Conservation (phyloP, 2,329 filamentous ascomycete genomes). For the Metarhizium brunneum region DNA sequence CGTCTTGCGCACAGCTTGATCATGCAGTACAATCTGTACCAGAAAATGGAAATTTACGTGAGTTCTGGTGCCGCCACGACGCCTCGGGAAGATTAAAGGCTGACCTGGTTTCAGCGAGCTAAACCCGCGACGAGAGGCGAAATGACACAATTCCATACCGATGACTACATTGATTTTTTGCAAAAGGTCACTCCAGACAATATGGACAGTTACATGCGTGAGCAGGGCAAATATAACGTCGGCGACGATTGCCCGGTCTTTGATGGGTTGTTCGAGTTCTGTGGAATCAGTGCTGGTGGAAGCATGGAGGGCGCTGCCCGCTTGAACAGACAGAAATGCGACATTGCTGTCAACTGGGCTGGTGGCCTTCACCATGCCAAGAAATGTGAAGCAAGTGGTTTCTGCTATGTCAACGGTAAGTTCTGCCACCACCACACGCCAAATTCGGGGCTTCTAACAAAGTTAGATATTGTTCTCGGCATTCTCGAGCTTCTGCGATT, state of each 20-base stretch:
- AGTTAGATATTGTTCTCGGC: slow-evolving; percentile 85
- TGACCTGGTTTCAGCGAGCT: slow-evolving; percentile 46
- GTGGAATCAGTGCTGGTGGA: slow-evolving; percentile 86
- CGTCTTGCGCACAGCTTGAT: slow-evolving; percentile 92
- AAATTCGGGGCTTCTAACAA: background rate
- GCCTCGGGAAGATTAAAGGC: background rate
- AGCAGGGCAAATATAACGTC: slow-evolving; percentile 90
- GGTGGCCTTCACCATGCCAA: slow-evolving; percentile 96
- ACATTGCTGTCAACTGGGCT: slow-evolving; percentile 98
- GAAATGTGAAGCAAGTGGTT: slow-evolving; percentile 90
- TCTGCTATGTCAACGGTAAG: slow-evolving; percentile 95
- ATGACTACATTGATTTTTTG: slow-evolving; percentile 92
- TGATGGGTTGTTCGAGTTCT: slow-evolving; percentile 95
- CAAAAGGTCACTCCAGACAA: slow-evolving; percentile 96
- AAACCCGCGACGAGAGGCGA: slow-evolving; percentile 84
- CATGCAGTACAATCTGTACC: slow-evolving; percentile 90
- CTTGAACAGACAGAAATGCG: slow-evolving; percentile 81
- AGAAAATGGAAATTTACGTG: slow-evolving; percentile 93
- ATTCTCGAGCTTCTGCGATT: slow-evolving; percentile 86
- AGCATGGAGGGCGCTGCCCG: slow-evolving; percentile 90
- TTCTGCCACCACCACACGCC: slow-evolving; percentile 9
- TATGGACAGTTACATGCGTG: slow-evolving; percentile 86
- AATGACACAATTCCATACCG: slow-evolving; percentile 88
- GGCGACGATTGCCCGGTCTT: slow-evolving; percentile 97
- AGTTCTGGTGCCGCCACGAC: slow-evolving; percentile 33